Conservation (phyloP, 176 grass and related monocot species). For the Echinochloa phyllopogon region DNA sequence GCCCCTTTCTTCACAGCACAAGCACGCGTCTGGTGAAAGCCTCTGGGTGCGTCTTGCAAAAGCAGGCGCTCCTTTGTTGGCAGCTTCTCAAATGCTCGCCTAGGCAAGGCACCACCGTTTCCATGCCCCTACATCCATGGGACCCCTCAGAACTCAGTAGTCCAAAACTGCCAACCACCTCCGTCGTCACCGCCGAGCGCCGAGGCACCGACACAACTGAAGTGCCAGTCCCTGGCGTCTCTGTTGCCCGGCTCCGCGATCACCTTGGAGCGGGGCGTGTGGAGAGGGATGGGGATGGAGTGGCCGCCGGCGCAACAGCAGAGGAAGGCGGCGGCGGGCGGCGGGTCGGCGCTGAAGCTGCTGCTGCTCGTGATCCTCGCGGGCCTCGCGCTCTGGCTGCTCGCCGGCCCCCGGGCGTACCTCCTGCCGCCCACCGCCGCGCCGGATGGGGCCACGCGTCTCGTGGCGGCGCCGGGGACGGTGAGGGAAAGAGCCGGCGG, state of each 20-base stretch:
- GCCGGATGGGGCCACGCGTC: slow-evolving; percentile 16
- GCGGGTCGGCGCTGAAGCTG: slow-evolving; percentile 53
- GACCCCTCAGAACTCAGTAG: background rate
- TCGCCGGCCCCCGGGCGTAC: slow-evolving; percentile 42
- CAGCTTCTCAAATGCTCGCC: background rate
- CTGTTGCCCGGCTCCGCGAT: background rate
- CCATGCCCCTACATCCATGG: no score
- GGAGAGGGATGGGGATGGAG: slow-evolving; percentile 40
- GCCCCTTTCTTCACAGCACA: background rate
- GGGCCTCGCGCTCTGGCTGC: slow-evolving; percentile 60
- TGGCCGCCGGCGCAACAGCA: slow-evolving; percentile 34
- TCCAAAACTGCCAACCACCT: background rate
- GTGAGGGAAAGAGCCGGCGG: background rate
- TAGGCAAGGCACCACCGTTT: background rate
- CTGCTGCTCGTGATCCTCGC: slow-evolving; percentile 47
- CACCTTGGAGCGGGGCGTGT: background rate
- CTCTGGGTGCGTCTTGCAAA: background rate
- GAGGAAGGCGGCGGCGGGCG: slow-evolving; percentile 19
- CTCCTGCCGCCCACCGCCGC: slow-evolving; percentile 10
- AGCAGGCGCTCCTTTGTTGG: no score
- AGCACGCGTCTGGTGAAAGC: background rate
- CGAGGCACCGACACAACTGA: slow-evolving; percentile 12
- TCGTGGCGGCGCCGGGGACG: background rate
- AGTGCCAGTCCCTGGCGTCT: background rate
- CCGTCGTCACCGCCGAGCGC: background rate